These are phyloP conservation scores for Trametes hirsuta DNA, from an alignment of 1,284 basidiomycete genomes.

Conservation along the genomic window DNA sequence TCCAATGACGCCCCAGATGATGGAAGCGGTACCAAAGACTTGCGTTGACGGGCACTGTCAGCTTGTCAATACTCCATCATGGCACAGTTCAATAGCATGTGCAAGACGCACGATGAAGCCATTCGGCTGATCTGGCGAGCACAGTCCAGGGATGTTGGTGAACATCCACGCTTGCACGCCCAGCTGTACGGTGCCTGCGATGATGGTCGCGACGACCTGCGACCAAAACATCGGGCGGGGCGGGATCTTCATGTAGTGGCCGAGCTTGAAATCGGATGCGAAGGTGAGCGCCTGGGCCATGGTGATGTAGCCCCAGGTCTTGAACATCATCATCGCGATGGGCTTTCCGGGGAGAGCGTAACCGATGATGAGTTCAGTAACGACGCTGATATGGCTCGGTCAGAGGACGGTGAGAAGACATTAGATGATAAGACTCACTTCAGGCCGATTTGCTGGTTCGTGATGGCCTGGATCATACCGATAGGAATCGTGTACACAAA, in stretches of 20 bases:
- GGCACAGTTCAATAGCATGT: neutral
- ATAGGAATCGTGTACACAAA: slow-evolving; percentile 67
- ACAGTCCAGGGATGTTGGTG: slow-evolving; percentile 51
- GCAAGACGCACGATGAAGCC: slow-evolving; percentile 38
- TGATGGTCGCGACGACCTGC: slow-evolving; percentile 52
- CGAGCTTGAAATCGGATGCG: slow-evolving; percentile 55
- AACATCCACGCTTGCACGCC: slow-evolving; percentile 58
- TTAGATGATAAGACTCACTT: slow-evolving; percentile 39
- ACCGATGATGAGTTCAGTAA: slow-evolving; percentile 55
- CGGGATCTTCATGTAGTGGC: slow-evolving; percentile 58
- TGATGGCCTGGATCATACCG: slow-evolving; percentile 70
- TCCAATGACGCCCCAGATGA: slow-evolving; percentile 56
- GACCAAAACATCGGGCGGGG: slow-evolving; percentile 52
- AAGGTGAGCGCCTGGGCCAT: slow-evolving; percentile 53
- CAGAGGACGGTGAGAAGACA: slow-evolving; percentile 15
- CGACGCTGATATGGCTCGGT: slow-evolving; percentile 33
- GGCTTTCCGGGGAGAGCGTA: slow-evolving; percentile 56
- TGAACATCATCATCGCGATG: slow-evolving; percentile 68
- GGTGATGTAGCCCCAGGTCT: slow-evolving; percentile 56
- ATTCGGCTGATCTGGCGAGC: slow-evolving; percentile 39
- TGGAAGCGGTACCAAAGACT: slow-evolving; percentile 47
- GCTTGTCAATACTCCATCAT: neutral
- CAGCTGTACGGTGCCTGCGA: slow-evolving; percentile 51
- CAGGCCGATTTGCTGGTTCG: slow-evolving; percentile 64
- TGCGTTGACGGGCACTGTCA: slow-evolving; percentile 41